Evolutionary conservation across 2,329 filamentous ascomycete species (phyloP).

Genomic region (Botryotinia narcissicola): DNA sequence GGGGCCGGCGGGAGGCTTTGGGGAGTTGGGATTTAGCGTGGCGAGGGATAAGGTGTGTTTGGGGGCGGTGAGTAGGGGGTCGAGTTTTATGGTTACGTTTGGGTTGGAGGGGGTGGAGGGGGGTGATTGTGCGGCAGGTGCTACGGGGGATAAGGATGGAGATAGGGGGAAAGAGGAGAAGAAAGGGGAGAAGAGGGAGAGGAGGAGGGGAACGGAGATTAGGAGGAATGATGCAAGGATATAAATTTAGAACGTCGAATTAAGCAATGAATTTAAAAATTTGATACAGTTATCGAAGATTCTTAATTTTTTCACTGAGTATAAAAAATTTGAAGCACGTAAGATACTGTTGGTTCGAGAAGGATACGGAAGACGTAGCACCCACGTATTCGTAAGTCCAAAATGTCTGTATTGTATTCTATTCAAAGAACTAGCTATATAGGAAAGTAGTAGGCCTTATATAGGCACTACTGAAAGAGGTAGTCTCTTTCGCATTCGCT

Average conservation of each 20-base stretch:
- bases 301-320: neutral
- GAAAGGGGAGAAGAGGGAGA: neutral
- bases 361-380: no score
- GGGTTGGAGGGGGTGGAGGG: neutral
- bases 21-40: conserved; percentile 26
- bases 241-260: neutral
- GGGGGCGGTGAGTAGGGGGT: conserved; percentile 25
- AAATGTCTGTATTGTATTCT: no score
- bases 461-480: no score
- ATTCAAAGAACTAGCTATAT: no score
- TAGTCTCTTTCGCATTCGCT: no score
- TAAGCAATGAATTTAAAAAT: neutral
- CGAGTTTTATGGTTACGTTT: conserved; percentile 20
- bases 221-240: neutral
- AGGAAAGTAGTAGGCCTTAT: no score
- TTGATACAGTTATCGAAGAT: neutral
- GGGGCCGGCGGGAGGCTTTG: conserved; percentile 27
- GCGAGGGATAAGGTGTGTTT: conserved; percentile 22
- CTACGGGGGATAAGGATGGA: neutral
- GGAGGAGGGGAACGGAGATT: neutral
- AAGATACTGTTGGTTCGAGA: no score
- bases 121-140: neutral
- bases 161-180: neutral
- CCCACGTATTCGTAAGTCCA: no score
- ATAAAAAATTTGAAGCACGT: no score